A percentile compares a stretch with the other conserved stretches of the same genome.
These are phyloP conservation scores for Penicillium hesseltinei DNA, from an alignment of 2,329 filamentous ascomycete genomes.

Conservation along the genomic window DNA sequence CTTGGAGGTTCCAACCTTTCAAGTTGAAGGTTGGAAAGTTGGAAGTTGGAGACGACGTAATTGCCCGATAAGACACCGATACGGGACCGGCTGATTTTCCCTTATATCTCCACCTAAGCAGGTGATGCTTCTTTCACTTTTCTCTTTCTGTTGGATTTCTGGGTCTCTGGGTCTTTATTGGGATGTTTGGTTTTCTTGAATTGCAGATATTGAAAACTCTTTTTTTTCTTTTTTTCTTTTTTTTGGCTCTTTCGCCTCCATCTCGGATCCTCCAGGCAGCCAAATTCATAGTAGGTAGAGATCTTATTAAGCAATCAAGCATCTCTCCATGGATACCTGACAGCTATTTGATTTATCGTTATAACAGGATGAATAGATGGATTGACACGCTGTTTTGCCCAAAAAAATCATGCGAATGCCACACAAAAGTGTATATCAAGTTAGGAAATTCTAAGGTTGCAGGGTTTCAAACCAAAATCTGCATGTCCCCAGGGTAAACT, in stretches of 20 bases:
- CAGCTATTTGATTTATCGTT: too few species aligned
- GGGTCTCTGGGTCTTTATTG: too few species aligned
- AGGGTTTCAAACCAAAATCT: too few species aligned
- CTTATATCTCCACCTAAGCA: neutral
- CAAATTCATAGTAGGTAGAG: neutral
- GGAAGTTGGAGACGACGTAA: slow-evolving; percentile 6
- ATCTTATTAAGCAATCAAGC: too few species aligned
- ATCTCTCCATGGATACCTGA: too few species aligned
- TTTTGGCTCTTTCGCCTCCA: neutral
- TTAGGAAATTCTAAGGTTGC: too few species aligned
- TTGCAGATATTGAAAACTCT: neutral
- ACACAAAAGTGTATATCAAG: too few species aligned
- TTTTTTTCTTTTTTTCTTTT: too few species aligned
- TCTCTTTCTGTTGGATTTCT: neutral
- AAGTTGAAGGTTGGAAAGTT: neutral
- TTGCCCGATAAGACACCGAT: slow-evolving; percentile 7
- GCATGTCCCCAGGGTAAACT: too few species aligned
- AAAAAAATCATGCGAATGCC: too few species aligned
- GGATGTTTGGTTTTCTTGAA: neutral
- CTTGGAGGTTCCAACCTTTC: neutral
- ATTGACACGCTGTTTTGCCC: too few species aligned
- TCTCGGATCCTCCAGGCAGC: slow-evolving; percentile 5
- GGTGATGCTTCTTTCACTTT: neutral
- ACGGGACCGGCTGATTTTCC: neutral
- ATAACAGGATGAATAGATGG: too few species aligned